Evolutionary conservation across 176 grass and related monocot species (phyloP), one percentile per base, ranked within the genome.

Genomic region (Phoenix dactylifera): DNA sequence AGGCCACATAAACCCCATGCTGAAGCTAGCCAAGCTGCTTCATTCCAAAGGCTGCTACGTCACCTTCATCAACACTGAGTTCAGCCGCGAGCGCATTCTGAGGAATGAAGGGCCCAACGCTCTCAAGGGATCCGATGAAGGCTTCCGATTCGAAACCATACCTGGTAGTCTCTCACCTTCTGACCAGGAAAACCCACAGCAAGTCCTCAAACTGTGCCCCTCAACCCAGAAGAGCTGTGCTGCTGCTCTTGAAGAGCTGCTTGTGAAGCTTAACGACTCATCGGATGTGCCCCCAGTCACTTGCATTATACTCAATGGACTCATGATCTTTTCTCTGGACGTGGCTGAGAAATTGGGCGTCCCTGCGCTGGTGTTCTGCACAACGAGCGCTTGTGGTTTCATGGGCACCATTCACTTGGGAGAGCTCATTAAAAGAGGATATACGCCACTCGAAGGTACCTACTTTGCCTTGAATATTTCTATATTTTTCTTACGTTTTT

Each of bases 1-100:
- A 5, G 65, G 65, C n/a, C 65, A 67, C 7, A 51, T 67, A 26
- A 67, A 67, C 65, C 65, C 65, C 26, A 55, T 55, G 65, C 65
- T 67, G 7, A n/a, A 67, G 51, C 65, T 67, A 6, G 65, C 65
- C 17, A n/a, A 55, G 65, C 65, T 67, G 16, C 26, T 67, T 1
- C 65, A 67, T 3, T 54, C n/a, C 51, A 55, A 30, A 53, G 51
- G 64, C 64, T 67, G 55, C 64, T 54, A 32, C 51, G 29, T 67
- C 51, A 67, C 64, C 64, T 67, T 67, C 64, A 26, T 67, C 64
- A 55, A 55, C 64, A 67, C 51, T 26, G 51, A 32, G 50, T 30
- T 15, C 64, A 54, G 64, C 51, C 24, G 16, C 51, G 24, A 26
- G 25, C 50, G 54, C 25, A 16, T 67, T 1, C 64, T 66, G 22